A percentile compares a stretch with the other conserved stretches of the same genome.
Conservation (phyloP, 2,329 filamentous ascomycete genomes). For the Ophiostoma perfectum region DNA sequence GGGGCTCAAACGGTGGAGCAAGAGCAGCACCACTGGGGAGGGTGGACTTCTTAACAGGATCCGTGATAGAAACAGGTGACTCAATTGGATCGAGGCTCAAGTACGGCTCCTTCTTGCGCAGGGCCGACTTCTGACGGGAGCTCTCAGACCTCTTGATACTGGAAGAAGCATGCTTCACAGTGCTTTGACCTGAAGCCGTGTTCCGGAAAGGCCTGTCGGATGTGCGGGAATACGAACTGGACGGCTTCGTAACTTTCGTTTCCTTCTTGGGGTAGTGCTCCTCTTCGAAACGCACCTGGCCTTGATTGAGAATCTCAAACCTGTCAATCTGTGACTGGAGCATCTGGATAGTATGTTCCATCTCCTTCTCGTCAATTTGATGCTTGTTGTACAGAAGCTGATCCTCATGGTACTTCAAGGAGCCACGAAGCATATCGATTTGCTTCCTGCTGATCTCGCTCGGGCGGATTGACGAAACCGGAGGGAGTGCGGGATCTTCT, state of each 20-base stretch:
- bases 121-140: conserved; percentile 21
- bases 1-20: conserved; percentile 47
- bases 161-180: conserved; percentile 18
- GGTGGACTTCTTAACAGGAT: conserved; percentile 34
- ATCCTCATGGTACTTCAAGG: conserved; percentile 52
- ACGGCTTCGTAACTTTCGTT: conserved; percentile 26
- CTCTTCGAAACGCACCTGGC: conserved; percentile 44
- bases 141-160: conserved; percentile 24
- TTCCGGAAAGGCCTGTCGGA: conserved; percentile 11
- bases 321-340: conserved; percentile 33
- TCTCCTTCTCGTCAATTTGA: conserved; percentile 53
- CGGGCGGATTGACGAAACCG: conserved; percentile 53
- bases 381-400: conserved; percentile 58
- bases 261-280: conserved; percentile 37
- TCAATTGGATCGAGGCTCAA: conserved; percentile 32
- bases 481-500: conserved; percentile 36
- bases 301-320: conserved; percentile 45
- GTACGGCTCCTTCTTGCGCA: conserved; percentile 26
- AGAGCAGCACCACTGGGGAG: conserved; percentile 45
- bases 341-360: conserved; percentile 45
- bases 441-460: conserved; percentile 59
- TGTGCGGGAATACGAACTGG: conserved; percentile 21
- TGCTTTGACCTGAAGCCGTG: conserved; percentile 5
- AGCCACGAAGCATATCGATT: conserved; percentile 46
- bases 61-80: conserved; percentile 28